phyloP scores from a whole-genome alignment of 139 green algal species.

The Astrephomene gubernaculifera region DNA sequence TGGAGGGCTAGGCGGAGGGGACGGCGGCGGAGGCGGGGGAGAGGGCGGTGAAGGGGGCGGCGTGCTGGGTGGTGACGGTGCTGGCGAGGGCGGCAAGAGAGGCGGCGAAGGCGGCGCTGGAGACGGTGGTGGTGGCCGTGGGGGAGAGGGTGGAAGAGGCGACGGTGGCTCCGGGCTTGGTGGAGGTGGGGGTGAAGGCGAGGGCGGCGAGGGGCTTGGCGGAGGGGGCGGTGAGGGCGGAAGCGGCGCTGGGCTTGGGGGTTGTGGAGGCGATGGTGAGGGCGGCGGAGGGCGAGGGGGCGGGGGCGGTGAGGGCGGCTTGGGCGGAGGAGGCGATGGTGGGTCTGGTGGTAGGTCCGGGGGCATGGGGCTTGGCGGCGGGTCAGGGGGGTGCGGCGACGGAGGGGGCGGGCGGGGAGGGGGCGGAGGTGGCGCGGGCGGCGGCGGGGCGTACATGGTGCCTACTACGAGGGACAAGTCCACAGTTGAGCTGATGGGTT shows the following conservation, averaged over 20 bases:
- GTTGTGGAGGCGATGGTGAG: neutral
- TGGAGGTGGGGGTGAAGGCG: neutral
- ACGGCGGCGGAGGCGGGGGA: neutral
- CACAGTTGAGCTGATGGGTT: too few species aligned
- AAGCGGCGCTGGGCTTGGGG: neutral
- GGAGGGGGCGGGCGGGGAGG: too few species aligned
- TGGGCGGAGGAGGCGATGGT: too few species aligned
- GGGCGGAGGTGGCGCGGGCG: neutral
- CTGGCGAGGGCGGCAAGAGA: neutral
- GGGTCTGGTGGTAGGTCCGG: too few species aligned
- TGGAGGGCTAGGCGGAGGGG: neutral
- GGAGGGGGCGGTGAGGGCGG: neutral
- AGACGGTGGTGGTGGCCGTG: neutral
- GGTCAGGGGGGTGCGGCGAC: too few species aligned
- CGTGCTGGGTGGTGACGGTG: neutral
- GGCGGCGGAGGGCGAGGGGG: too few species aligned
- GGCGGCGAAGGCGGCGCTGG: neutral
- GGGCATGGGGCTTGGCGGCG: too few species aligned
- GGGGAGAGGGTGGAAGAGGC: neutral
- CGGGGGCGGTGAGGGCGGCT: too few species aligned
- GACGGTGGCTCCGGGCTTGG: neutral
- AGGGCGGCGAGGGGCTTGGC: neutral
- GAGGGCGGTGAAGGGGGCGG: neutral
- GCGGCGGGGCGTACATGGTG: conserved; percentile 4
- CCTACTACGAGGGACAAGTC: neutral